These are phyloP conservation scores for Beta lomatogona DNA, from an alignment of 179 eudicot genomes.

Conservation along the genomic window DNA sequence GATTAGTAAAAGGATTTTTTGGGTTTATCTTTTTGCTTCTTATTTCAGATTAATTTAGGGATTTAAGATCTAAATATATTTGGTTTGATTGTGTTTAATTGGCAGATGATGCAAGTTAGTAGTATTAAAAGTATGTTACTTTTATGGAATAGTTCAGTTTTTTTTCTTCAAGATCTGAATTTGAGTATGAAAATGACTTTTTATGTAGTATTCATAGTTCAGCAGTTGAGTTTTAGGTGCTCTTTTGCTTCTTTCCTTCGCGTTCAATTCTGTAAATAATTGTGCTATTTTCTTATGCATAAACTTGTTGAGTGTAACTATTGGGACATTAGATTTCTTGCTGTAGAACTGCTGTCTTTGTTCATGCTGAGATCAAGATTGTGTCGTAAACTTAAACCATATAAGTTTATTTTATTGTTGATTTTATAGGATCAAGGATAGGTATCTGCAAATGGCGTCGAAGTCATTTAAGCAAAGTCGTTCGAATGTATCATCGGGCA, in stretches of 20 bases:
- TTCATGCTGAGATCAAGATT: not conserved
- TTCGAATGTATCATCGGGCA: slow-evolving; percentile 46
- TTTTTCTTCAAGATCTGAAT: slow-evolving; percentile 7
- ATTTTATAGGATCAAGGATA: slow-evolving; percentile 16
- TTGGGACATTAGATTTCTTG: too few relatives aligned
- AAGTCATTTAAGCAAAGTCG: slow-evolving; percentile 64
- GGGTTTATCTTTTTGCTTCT: not conserved
- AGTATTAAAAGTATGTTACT: not conserved
- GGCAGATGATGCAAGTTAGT: not conserved
- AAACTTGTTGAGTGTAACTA: not conserved
- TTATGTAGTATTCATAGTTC: not conserved
- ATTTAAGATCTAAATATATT: slow-evolving; percentile 18
- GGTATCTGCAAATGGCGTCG: slow-evolving; percentile 44
- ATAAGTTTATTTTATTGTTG: not conserved
- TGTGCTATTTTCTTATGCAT: not conserved
- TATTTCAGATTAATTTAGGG: slow-evolving; percentile 10
- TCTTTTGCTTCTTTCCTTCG: not conserved
- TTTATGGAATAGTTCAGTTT: not conserved
- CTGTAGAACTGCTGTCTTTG: not conserved
- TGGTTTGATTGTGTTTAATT: not conserved
- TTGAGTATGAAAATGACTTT: not conserved
- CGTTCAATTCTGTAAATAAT: not conserved
- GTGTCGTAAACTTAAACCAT: not conserved
- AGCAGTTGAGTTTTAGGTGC: not conserved
- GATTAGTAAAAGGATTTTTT: not conserved